Conservation (phyloP, 768 basidiomycete species). For the Postia placenta region DNA sequence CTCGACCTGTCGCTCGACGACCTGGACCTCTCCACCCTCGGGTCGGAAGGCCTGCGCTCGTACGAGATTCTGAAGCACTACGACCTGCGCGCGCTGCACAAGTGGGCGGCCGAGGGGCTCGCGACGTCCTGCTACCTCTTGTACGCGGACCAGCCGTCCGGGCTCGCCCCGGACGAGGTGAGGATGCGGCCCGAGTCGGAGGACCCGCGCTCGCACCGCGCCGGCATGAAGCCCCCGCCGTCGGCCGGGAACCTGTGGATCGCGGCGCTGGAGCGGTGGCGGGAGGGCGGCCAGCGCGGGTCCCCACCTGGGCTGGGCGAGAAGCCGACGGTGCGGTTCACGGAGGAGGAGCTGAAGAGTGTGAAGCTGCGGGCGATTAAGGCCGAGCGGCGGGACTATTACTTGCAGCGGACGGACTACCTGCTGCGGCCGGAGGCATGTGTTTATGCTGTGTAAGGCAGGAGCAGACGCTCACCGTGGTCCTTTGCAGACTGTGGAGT, state of each 20-base stretch:
- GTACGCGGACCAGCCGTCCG: constrained; percentile 66
- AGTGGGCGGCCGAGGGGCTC: constrained; percentile 73
- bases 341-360: constrained; percentile 11
- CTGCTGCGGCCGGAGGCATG: constrained; percentile 65
- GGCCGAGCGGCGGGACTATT: constrained; percentile 42
- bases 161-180: constrained; percentile 62
- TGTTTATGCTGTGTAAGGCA: background rate
- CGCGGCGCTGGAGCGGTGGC: constrained; percentile 42
- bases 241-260: constrained; percentile 35
- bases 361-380: constrained; percentile 14
- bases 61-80: constrained; percentile 36
- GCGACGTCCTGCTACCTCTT: constrained; percentile 65
- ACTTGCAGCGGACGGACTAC: constrained; percentile 38
- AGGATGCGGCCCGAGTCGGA: constrained; percentile 22
- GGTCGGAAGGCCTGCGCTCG: constrained; percentile 17
- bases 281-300: constrained; percentile 26
- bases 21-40: constrained; percentile 38
- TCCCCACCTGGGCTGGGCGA: constrained; percentile 50
- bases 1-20: constrained; percentile 45
- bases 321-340: constrained; percentile 31
- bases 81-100: constrained; percentile 57
- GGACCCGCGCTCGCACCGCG: background rate
- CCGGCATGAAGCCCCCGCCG: constrained; percentile 1
- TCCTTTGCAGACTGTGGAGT: constrained; percentile 57
- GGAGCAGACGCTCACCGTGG: background rate